These are phyloP conservation scores for Aspergillus nidulans DNA, from an alignment of 495 filamentous ascomycete species.

Conservation along the genomic window DNA sequence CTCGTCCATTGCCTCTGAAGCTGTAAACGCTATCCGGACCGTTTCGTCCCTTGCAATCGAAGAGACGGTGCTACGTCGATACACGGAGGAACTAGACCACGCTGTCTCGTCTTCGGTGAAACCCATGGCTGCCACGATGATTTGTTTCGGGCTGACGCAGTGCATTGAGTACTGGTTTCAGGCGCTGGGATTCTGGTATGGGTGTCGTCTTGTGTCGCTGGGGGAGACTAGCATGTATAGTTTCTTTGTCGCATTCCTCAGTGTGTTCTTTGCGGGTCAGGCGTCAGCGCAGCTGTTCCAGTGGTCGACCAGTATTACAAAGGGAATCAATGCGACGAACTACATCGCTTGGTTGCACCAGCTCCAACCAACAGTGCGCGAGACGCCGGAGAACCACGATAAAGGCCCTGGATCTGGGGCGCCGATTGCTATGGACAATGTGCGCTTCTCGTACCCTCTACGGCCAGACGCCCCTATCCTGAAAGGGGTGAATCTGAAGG, in stretches of 20 bases:
- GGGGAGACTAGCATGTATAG: slow-evolving; percentile 41
- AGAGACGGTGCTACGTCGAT: slow-evolving; percentile 67
- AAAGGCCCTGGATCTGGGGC: slow-evolving; percentile 64
- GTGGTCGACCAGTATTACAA: slow-evolving; percentile 19
- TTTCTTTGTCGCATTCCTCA: slow-evolving; percentile 53
- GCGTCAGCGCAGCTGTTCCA: slow-evolving; percentile 43
- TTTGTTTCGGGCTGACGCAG: slow-evolving; percentile 38
- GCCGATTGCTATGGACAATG: slow-evolving; percentile 67
- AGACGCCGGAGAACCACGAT: slow-evolving; percentile 75
- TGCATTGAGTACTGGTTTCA: slow-evolving; percentile 36
- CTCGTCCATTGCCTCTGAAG: slow-evolving; percentile 84
- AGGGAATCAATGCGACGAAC: slow-evolving; percentile 2
- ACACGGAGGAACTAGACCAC: slow-evolving; percentile 44
- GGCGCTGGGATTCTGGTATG: slow-evolving; percentile 57
- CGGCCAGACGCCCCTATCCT: slow-evolving; percentile 72
- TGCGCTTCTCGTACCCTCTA: slow-evolving; percentile 76
- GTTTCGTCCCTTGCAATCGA: slow-evolving; percentile 85
- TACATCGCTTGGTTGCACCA: slow-evolving; percentile 45
- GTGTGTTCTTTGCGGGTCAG: slow-evolving; percentile 52
- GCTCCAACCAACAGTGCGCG: slow-evolving; percentile 69
- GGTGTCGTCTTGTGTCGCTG: background rate
- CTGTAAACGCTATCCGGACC: slow-evolving; percentile 84
- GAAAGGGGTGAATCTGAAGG: slow-evolving; percentile 64
- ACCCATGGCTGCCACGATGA: slow-evolving; percentile 39
- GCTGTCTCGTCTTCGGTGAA: slow-evolving; percentile 9